phyloP scores from a whole-genome alignment of 441 rosid genomes.

The Adansonia grandidieri region DNA sequence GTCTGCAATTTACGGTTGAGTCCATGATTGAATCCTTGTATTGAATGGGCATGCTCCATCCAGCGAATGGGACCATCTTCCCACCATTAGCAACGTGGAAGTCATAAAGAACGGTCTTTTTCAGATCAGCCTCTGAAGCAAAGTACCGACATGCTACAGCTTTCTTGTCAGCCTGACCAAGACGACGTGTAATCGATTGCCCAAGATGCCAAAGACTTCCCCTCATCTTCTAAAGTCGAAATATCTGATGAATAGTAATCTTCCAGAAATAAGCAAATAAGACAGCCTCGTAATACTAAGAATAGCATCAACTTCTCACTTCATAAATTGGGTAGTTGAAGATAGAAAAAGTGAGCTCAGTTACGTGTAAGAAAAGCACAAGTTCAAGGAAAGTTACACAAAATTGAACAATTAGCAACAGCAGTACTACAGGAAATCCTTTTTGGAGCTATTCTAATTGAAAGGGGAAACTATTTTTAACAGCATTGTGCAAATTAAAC shows the following conservation, averaged over 20 bases:
- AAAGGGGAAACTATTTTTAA: constrained; percentile 10
- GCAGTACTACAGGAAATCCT: neutral
- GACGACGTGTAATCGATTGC: constrained; percentile 80
- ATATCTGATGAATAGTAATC: constrained; percentile 32
- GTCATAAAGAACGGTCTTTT: constrained; percentile 86
- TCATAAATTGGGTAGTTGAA: neutral
- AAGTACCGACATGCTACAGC: constrained; percentile 61
- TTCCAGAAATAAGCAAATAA: constrained; percentile 1
- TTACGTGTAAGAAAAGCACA: neutral
- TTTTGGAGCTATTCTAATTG: neutral
- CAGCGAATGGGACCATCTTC: constrained; percentile 99
- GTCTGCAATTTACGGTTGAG: constrained; percentile 89
- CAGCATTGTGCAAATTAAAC: neutral
- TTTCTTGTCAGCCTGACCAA: constrained; percentile 77
- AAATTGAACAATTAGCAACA: neutral
- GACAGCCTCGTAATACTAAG: neutral
- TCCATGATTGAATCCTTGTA: constrained; percentile 98
- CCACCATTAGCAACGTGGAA: constrained; percentile 81
- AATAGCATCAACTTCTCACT: neutral
- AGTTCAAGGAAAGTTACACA: neutral
- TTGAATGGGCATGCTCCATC: constrained; percentile 99
- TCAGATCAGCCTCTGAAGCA: constrained; percentile 76
- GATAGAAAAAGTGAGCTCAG: neutral
- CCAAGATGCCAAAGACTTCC: constrained; percentile 98
- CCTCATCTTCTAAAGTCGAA: constrained; percentile 59